Conservation (phyloP, 163 green algal genomes). For the Volvox carteri region DNA sequence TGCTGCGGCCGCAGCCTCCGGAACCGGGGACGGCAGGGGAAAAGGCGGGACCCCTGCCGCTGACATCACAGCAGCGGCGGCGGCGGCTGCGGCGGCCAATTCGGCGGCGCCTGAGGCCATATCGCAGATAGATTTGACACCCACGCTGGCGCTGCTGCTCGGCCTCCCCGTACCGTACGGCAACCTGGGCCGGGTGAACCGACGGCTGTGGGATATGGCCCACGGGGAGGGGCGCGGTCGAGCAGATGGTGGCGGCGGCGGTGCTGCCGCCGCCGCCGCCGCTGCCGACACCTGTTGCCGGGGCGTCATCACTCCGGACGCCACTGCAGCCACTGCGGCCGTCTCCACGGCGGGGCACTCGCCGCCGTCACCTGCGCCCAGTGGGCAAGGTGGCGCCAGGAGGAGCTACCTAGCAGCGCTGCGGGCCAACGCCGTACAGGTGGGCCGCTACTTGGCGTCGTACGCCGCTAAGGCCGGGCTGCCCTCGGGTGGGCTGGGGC, state of each 20-base stretch:
- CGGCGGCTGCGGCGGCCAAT: background rate
- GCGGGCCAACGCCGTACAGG: constrained; percentile 66
- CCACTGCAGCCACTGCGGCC: too few species aligned
- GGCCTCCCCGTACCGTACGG: constrained; percentile 91
- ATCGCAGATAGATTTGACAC: constrained; percentile 90
- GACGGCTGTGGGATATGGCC: constrained; percentile 69
- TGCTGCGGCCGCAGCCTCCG: background rate
- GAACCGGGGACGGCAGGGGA: background rate
- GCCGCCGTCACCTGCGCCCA: too few species aligned
- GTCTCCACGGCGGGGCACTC: too few species aligned
- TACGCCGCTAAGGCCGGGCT: constrained; percentile 62
- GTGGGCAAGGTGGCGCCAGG: background rate
- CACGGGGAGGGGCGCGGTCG: background rate
- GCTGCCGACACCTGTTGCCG: too few species aligned
- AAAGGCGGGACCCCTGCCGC: too few species aligned
- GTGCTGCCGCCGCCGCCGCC: background rate
- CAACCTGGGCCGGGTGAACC: constrained; percentile 83
- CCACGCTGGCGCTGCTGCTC: constrained; percentile 87
- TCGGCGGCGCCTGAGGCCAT: constrained; percentile 57
- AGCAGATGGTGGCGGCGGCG: background rate
- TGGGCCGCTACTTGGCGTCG: constrained; percentile 68
- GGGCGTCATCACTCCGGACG: too few species aligned
- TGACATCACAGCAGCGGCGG: too few species aligned
- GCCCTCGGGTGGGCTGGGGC: constrained; percentile 48
- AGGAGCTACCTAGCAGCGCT: background rate